A percentile compares a stretch with the other conserved stretches of the same genome.
Conservation (phyloP, 2,329 filamentous ascomycete species). For the Aphanocladium album region DNA sequence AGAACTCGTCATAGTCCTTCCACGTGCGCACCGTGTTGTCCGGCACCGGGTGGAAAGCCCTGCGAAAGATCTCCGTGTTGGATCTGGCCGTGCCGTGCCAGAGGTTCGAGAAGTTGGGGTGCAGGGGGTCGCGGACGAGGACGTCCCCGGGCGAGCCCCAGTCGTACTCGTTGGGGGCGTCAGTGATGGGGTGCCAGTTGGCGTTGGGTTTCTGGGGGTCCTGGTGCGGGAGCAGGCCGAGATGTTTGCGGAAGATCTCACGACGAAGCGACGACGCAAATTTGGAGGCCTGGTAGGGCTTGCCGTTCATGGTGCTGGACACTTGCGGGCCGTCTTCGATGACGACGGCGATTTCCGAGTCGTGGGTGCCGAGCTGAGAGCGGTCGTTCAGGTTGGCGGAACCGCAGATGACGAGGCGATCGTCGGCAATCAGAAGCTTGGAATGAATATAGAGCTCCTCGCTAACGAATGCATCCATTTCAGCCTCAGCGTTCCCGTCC, state of each 20-base stretch:
- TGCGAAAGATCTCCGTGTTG: constrained; percentile 77
- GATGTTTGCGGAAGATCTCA: constrained; percentile 85
- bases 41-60: constrained; percentile 76
- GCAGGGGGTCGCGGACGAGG: constrained; percentile 70
- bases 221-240: constrained; percentile 76
- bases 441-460: constrained; percentile 61
- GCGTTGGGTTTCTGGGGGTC: constrained; percentile 59
- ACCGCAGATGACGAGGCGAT: constrained; percentile 75
- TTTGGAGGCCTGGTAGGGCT: constrained; percentile 63
- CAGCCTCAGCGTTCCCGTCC: constrained; percentile 49
- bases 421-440: constrained; percentile 76
- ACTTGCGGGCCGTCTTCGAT: constrained; percentile 73
- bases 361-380: constrained; percentile 77
- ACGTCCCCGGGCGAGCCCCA: constrained; percentile 63
- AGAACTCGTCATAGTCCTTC: constrained; percentile 70
- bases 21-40: constrained; percentile 64
- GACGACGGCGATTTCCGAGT: constrained; percentile 85
- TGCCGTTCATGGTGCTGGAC: constrained; percentile 67
- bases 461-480: constrained; percentile 57
- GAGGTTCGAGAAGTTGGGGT: constrained; percentile 60
- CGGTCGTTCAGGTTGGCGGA: constrained; percentile 56
- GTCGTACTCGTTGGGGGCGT: constrained; percentile 65
- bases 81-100: constrained; percentile 69
- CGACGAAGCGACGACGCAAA: constrained; percentile 79
- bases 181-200: constrained; percentile 63